Base-by-base conservation (phyloP, 345 rosid genomes). In the Gossypium thurberi region DNA sequence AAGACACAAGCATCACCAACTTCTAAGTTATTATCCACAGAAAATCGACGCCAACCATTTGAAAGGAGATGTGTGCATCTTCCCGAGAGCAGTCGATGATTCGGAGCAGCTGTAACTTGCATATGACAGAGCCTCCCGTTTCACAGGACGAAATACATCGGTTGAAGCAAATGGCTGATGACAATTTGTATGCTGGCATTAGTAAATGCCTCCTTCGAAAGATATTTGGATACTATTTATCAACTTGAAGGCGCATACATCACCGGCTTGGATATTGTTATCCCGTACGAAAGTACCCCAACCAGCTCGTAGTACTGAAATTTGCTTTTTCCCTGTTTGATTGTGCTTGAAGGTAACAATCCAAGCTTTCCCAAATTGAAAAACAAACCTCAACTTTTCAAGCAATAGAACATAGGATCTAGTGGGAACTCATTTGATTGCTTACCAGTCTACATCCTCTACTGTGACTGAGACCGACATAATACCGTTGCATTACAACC, bases 351-450 rank as follows among this genome's bases (percentile, higher is more conserved):
- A 57, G 25, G 9, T 42, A 50, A 67, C 76, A 40, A 9, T 10
- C 82, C 82, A 75, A 25, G 47, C 42, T 71, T 71, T 71, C 33
- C 82, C 82, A 75, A 46, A 40, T 56, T 20, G 60, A 20, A 10
- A 21, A 55, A 56, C 60, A 10, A 20, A 20, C 26, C 10, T 55
- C 60, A 55, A 55, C 26, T 55, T 21, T 10, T 28, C 37, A 23
- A 23, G 33, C 37, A 57, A 57, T 57, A 57, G 15, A 57, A 57
- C 37, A 28, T 28, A 28, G 37, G 37, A 28, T 28, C 37, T 53
- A 53, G 28, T 56, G 28, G 25, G 60, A 21, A 56, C 21, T 56
- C 60, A 56, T 0, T 56, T 56, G 60, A 3, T 9, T 56, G 12
- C 60, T 56, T 56, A 21, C 60, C 28, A 56, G 28, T 56, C 60